A percentile compares a stretch with the other conserved stretches of the same genome.
Evolutionary conservation across 257 asterid genomes (phyloP).

Genomic region (Scutellaria galericulata): DNA sequence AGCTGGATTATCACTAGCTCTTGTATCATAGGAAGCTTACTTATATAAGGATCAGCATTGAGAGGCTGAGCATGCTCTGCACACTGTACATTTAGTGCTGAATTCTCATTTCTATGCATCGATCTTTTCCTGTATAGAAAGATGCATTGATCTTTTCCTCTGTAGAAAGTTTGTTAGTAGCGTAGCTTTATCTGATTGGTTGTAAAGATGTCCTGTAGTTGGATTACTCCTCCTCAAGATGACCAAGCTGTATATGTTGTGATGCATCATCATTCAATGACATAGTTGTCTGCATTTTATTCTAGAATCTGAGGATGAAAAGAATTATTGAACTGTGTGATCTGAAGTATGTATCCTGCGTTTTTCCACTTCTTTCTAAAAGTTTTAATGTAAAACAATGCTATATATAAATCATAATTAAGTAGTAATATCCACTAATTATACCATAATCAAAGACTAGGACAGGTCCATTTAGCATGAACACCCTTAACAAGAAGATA

Average conservation of each 20-base stretch:
- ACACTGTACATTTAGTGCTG: slow-evolving; percentile 5
- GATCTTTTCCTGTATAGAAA: neutral
- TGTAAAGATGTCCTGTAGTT: neutral
- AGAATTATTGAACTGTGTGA: slow-evolving; percentile 16
- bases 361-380: neutral
- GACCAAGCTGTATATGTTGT: slow-evolving; percentile 18
- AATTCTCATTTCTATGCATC: slow-evolving; percentile 1
- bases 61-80: slow-evolving; percentile 4
- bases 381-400: slow-evolving; percentile 5
- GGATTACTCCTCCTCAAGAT: slow-evolving; percentile 24
- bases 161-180: slow-evolving; percentile 21
- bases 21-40: slow-evolving; percentile 14
- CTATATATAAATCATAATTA: slow-evolving; percentile 3
- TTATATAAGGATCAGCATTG: slow-evolving; percentile 18
- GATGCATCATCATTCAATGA: neutral
- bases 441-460: neutral
- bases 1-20: slow-evolving; percentile 15
- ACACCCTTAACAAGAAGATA: slow-evolving; percentile 25
- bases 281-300: slow-evolving; percentile 12
- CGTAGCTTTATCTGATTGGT: slow-evolving; percentile 20
- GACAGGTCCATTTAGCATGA: slow-evolving; percentile 21
- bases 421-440: neutral
- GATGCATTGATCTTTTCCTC: slow-evolving; percentile 4
- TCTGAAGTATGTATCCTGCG: slow-evolving; percentile 1
- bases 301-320: slow-evolving; percentile 11